Percentiles rank a stretch among this genome's conserved stretches.
phyloP scores from a whole-genome alignment of 2,329 filamentous ascomycete species.

The Trichoderma asperellum region DNA sequence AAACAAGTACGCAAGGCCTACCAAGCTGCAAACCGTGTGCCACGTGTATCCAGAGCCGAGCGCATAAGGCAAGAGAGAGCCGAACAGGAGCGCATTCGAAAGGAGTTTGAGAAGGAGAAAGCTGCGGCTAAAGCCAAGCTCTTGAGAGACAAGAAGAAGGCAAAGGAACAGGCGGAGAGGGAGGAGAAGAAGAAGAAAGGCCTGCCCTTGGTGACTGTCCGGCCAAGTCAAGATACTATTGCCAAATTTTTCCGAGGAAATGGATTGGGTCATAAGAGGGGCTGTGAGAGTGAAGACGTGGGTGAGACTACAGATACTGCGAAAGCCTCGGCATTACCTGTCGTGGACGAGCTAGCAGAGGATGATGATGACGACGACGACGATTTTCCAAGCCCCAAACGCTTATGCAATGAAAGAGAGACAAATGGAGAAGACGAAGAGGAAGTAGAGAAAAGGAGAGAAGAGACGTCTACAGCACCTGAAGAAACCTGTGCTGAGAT shows the following conservation, averaged over 20 bases:
- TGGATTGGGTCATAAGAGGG: conserved; percentile 40
- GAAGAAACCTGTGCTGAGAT: not conserved
- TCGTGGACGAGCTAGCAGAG: conserved; percentile 33
- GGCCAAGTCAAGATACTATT: conserved; percentile 62
- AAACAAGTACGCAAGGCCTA: conserved; percentile 48
- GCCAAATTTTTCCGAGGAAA: conserved; percentile 53
- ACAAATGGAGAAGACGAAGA: not conserved
- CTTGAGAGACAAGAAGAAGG: conserved; percentile 59
- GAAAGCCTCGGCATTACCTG: not conserved
- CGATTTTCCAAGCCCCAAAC: conserved; percentile 9
- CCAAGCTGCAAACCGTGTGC: conserved; percentile 41
- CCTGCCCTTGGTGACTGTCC: conserved; percentile 57
- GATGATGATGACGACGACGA: conserved; percentile 19
- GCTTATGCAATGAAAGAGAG: conserved; percentile 6
- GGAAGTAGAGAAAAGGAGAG: not conserved
- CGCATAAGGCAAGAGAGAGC: conserved; percentile 46
- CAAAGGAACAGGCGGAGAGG: conserved; percentile 54
- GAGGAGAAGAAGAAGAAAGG: conserved; percentile 57
- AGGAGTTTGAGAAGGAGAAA: conserved; percentile 56
- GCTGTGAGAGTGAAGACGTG: conserved; percentile 31
- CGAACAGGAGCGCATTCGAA: conserved; percentile 59
- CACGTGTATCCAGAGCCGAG: conserved; percentile 48
- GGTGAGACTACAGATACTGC: not conserved
- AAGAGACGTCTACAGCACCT: not conserved
- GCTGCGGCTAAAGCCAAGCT: conserved; percentile 53